A percentile compares a stretch with the other conserved stretches of the same genome.
Conservation (phyloP, 2,329 filamentous ascomycete species). For the Cladophialophora psammophila region DNA sequence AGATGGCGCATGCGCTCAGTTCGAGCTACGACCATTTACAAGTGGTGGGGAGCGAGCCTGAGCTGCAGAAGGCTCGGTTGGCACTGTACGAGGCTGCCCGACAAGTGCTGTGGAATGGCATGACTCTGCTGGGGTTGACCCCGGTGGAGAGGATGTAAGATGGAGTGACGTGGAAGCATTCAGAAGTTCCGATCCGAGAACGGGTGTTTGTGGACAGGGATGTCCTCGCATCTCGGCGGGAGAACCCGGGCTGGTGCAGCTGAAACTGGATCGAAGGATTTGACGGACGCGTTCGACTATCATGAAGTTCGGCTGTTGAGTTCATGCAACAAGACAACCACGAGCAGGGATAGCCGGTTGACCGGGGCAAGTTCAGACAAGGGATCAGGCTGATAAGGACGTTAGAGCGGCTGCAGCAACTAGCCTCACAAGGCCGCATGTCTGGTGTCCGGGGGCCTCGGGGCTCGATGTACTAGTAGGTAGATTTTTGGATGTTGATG, state of each 20-base stretch:
- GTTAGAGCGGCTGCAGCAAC: slow-evolving; percentile 12
- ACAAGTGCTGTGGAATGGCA: slow-evolving; percentile 71
- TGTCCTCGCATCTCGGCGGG: slow-evolving; percentile 24
- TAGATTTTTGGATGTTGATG: slow-evolving; percentile 4
- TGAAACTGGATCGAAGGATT: slow-evolving; percentile 12
- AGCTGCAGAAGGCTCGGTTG: slow-evolving; percentile 65
- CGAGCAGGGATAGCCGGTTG: slow-evolving; percentile 10
- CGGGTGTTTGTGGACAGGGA: slow-evolving; percentile 15
- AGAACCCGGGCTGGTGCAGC: slow-evolving; percentile 22
- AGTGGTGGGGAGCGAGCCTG: slow-evolving; percentile 66
- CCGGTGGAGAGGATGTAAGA: slow-evolving; percentile 64
- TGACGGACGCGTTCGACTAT: slow-evolving; percentile 6
- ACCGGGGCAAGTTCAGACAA: slow-evolving; percentile 2
- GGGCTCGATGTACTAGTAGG: slow-evolving; percentile 1
- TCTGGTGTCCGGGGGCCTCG: slow-evolving; percentile 2
- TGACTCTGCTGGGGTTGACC: slow-evolving; percentile 69
- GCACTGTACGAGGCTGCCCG: slow-evolving; percentile 68
- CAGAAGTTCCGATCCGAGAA: slow-evolving; percentile 10
- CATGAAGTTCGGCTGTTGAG: slow-evolving; percentile 12
- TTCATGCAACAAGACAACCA: slow-evolving; percentile 20
- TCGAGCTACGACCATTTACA: slow-evolving; percentile 69
- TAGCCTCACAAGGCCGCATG: slow-evolving; percentile 8
- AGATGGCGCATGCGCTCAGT: slow-evolving; percentile 68
- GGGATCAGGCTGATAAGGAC: slow-evolving; percentile 23
- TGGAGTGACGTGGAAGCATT: slow-evolving; percentile 11